Conservation (phyloP, 768 basidiomycete genomes). For the Boletus fagicola region DNA sequence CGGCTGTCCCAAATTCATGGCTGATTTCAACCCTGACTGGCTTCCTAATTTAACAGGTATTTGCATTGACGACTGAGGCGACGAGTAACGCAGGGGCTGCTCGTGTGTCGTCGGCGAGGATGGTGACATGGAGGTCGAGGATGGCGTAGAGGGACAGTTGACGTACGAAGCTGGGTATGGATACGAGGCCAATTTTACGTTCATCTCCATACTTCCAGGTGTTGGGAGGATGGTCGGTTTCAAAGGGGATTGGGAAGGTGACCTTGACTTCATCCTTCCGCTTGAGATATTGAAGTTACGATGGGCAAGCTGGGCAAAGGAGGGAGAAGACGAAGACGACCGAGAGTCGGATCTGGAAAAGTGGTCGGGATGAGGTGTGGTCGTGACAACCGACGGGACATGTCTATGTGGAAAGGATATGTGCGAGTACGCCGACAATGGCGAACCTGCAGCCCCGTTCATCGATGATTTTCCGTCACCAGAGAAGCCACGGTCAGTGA, state of each 20-base stretch:
- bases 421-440: conserved; percentile 20
- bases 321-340: conserved; percentile 6
- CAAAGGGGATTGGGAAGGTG: conserved; percentile 34
- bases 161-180: conserved; percentile 36
- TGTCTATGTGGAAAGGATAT: conserved; percentile 42
- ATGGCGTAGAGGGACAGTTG: conserved; percentile 56
- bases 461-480: conserved; percentile 5
- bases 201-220: conserved; percentile 16
- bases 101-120: conserved; percentile 37
- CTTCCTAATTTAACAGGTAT: conserved; percentile 18
- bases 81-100: conserved; percentile 20
- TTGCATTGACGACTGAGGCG: conserved; percentile 16
- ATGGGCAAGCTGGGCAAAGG: conserved; percentile 26
- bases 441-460: conserved; percentile 6
- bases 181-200: conserved; percentile 8
- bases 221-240: conserved; percentile 19
- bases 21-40: conserved; percentile 16
- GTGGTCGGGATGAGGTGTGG: conserved; percentile 34
- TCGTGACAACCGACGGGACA: conserved; percentile 48
- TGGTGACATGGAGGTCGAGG: conserved; percentile 53
- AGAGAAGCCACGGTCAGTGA: conserved; percentile 16
- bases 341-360: conserved; percentile 17
- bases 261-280: conserved; percentile 30
- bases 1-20: conserved; percentile 12
- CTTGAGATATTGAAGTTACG: conserved; percentile 22